A percentile compares a stretch with the other conserved stretches of the same genome.
phyloP scores from a whole-genome alignment of 768 basidiomycete genomes.

The Sistotremastrum suecicum region DNA sequence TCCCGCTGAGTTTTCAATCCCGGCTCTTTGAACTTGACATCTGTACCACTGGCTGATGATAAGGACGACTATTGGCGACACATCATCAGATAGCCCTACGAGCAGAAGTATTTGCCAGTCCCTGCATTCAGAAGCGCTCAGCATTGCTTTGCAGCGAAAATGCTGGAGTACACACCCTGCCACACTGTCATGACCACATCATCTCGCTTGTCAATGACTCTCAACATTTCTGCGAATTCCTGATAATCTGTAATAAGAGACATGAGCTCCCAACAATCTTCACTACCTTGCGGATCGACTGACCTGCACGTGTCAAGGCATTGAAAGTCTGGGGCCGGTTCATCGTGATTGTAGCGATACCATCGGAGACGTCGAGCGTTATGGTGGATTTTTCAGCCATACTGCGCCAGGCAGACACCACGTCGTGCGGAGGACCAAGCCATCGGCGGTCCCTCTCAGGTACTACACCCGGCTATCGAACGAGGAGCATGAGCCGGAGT shows the following conservation, averaged over 20 bases:
- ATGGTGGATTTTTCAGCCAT: conserved; percentile 15
- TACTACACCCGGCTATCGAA: too few species aligned
- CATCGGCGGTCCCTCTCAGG: too few species aligned
- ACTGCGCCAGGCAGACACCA: too few species aligned
- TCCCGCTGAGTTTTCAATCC: conserved; percentile 23
- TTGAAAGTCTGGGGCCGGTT: conserved; percentile 47
- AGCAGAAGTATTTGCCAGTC: conserved; percentile 60
- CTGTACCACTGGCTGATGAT: conserved; percentile 34
- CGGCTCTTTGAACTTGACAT: conserved; percentile 27
- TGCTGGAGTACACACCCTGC: conserved; percentile 32
- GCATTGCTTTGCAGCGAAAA: not conserved
- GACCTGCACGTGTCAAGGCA: conserved; percentile 40
- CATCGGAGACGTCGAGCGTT: conserved; percentile 32
- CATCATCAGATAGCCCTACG: conserved; percentile 27
- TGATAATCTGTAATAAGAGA: conserved; percentile 36
- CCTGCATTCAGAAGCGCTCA: conserved; percentile 20
- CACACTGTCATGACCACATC: conserved; percentile 55
- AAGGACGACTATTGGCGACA: not conserved
- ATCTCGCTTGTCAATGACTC: conserved; percentile 41
- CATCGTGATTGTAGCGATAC: conserved; percentile 57
- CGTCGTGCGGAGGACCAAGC: too few species aligned
- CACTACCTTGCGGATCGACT: conserved; percentile 3
- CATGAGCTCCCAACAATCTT: not conserved
- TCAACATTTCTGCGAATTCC: conserved; percentile 39
- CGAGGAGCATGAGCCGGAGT: too few species aligned